These are phyloP conservation scores for Botryotinia calthae DNA, from an alignment of 2,329 filamentous ascomycete species.

Conservation along the genomic window DNA sequence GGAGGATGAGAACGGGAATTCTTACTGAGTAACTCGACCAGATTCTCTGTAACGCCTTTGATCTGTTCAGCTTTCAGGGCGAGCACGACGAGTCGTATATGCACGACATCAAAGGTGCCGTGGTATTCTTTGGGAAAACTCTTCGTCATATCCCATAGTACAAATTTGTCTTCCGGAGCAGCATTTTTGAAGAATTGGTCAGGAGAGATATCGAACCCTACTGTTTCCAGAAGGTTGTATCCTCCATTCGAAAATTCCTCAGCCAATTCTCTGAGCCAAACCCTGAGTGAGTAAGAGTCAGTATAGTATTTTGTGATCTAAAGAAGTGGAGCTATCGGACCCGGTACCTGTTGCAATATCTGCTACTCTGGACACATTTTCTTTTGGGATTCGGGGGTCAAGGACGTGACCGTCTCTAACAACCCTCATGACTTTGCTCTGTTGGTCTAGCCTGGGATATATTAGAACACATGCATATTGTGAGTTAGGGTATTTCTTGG, in stretches of 20 bases:
- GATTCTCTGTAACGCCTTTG: background rate
- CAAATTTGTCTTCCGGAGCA: background rate
- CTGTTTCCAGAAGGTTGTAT: background rate
- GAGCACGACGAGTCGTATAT: background rate
- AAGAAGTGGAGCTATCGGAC: background rate
- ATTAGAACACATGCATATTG: background rate
- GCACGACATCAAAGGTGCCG: background rate
- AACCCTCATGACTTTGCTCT: background rate
- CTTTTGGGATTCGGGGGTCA: conserved; percentile 2
- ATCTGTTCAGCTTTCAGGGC: background rate
- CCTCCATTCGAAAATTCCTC: background rate
- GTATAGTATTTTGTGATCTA: too few species aligned
- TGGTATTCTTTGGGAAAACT: background rate
- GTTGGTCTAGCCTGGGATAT: background rate
- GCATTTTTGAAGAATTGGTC: background rate
- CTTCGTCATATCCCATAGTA: background rate
- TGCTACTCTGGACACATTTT: background rate
- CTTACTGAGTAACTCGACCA: background rate
- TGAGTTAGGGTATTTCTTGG: background rate
- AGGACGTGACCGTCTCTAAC: background rate
- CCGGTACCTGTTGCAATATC: conserved; percentile 7
- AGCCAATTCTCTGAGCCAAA: background rate
- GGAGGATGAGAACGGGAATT: background rate
- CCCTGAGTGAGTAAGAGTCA: background rate
- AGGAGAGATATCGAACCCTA: background rate